phyloP scores from a whole-genome alignment of 805 yeast genomes.

The Starmerella apicola region DNA sequence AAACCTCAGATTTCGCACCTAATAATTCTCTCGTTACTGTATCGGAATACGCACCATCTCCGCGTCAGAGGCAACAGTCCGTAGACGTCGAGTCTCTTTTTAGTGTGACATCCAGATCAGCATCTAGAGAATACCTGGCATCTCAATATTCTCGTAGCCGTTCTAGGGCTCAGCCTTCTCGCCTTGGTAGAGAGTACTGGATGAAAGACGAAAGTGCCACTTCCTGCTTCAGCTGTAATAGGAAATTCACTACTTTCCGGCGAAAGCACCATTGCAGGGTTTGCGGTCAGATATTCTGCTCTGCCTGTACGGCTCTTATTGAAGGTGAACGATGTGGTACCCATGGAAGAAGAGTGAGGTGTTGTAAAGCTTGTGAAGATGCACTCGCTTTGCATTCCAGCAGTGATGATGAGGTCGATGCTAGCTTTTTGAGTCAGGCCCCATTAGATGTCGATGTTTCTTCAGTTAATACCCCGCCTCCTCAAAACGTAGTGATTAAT shows the following conservation, averaged over 20 bases:
- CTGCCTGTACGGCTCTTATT: constrained; percentile 62
- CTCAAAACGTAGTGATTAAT: too few species aligned
- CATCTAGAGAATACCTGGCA: constrained; percentile 21
- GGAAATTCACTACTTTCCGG: constrained; percentile 60
- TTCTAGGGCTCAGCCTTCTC: constrained; percentile 16
- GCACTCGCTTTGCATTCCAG: constrained; percentile 14
- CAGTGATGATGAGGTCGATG: constrained; percentile 33
- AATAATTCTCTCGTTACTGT: not conserved
- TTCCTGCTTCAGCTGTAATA: constrained; percentile 75
- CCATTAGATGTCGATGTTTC: not conserved
- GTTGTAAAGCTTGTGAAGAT: constrained; percentile 21
- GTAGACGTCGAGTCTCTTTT: constrained; percentile 19
- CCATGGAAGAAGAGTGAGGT: constrained; percentile 35
- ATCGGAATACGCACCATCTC: not conserved
- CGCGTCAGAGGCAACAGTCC: not conserved
- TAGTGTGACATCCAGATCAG: constrained; percentile 17
- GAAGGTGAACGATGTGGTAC: constrained; percentile 49
- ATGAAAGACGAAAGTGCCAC: constrained; percentile 87
- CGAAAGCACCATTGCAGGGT: constrained; percentile 90
- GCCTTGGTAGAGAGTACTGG: constrained; percentile 73
- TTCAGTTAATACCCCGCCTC: not conserved
- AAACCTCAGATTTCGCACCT: not conserved
- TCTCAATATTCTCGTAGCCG: constrained; percentile 20
- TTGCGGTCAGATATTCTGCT: constrained; percentile 92
- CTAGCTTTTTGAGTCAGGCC: constrained; percentile 9